Percentiles rank a stretch among this genome's conserved stretches.
Conservation (phyloP, 169 alveolate genomes). For the Plasmodium vinckei region DNA sequence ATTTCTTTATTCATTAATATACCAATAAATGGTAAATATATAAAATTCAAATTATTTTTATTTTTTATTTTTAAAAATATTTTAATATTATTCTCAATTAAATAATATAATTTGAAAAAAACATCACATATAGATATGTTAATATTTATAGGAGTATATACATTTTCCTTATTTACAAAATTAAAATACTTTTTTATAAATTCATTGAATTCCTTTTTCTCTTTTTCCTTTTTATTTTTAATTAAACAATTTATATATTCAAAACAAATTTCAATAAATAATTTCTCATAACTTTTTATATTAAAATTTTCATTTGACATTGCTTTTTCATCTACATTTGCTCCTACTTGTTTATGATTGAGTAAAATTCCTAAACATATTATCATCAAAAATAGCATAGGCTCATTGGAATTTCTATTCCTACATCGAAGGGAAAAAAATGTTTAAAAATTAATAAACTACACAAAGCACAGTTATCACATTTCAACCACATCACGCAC, state of each 20-base stretch:
- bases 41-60: constrained; percentile 21
- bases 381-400: constrained; percentile 27
- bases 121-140: constrained; percentile 11
- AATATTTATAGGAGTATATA: not conserved
- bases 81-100: constrained; percentile 9
- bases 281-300: constrained; percentile 20
- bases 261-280: constrained; percentile 58
- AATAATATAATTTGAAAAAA: constrained; percentile 25
- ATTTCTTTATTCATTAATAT: constrained; percentile 27
- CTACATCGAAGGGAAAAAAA: constrained; percentile 13
- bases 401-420: constrained; percentile 17
- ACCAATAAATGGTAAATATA: constrained; percentile 27
- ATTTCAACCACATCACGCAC: too few relatives aligned
- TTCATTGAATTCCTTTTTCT: constrained; percentile 11
- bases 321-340: not conserved
- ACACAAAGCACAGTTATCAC: too few relatives aligned
- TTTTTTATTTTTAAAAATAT: constrained; percentile 55
- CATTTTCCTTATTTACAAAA: constrained; percentile 3
- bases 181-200: constrained; percentile 26
- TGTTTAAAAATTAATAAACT: not conserved
- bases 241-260: constrained; percentile 50
- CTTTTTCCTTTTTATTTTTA: constrained; percentile 36
- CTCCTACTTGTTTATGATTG: constrained; percentile 6
- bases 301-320: constrained; percentile 14
- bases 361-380: constrained; percentile 31